These are phyloP conservation scores for Yamadazyma olivae DNA, from an alignment of 805 yeast species.

Conservation along the genomic window DNA sequence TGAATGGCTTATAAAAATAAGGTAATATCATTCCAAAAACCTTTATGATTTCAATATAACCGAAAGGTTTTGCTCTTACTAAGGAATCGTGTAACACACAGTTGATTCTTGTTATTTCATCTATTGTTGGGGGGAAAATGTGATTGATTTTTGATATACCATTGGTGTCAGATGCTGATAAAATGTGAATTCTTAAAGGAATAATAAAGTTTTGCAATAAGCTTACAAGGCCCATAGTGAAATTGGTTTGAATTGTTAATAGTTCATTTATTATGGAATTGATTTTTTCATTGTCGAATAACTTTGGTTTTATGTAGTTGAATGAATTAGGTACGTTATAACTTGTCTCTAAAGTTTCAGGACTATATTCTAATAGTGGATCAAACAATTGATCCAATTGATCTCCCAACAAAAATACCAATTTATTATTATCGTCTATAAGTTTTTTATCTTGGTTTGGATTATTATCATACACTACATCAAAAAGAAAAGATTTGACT, in stretches of 20 bases:
- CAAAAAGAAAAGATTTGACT: conserved; percentile 59
- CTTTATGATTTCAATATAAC: conserved; percentile 71
- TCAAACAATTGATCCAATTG: conserved; percentile 88
- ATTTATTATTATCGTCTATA: conserved; percentile 65
- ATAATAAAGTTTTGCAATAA: conserved; percentile 76
- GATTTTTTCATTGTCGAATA: conserved; percentile 29
- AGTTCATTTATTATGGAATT: conserved; percentile 64
- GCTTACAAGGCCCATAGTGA: conserved; percentile 67
- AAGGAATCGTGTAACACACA: conserved; percentile 79
- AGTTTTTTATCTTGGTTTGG: conserved; percentile 23
- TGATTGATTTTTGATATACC: conserved; percentile 69
- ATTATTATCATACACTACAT: conserved; percentile 66
- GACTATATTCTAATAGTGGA: conserved; percentile 87
- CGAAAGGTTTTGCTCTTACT: conserved; percentile 61
- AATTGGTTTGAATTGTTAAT: conserved; percentile 66
- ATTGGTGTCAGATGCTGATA: conserved; percentile 50
- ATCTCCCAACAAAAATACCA: conserved; percentile 76
- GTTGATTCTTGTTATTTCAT: conserved; percentile 87
- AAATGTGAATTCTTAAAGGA: conserved; percentile 69
- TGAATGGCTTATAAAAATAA: conserved; percentile 87
- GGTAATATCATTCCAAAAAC: conserved; percentile 85
- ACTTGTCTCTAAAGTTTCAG: conserved; percentile 73
- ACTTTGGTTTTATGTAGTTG: conserved; percentile 11
- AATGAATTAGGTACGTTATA: conserved; percentile 57
- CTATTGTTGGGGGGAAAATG: conserved; percentile 92